Percentiles rank a stretch among this genome's conserved stretches.
Evolutionary conservation across 371 early-diverging fungal species (phyloP).

Genomic region (Mucor velutinosus): DNA sequence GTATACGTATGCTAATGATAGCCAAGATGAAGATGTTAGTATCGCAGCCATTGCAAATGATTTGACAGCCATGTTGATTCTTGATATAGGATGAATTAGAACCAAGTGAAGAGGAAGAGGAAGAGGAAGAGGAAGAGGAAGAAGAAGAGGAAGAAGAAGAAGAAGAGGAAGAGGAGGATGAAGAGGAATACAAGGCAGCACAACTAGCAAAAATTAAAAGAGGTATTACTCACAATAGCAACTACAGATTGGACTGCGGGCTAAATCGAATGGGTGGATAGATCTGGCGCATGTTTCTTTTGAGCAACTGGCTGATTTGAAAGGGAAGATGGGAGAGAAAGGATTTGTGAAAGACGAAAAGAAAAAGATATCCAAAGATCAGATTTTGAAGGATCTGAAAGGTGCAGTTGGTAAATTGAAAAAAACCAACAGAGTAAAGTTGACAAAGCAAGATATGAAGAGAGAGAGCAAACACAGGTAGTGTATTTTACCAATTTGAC

Average conservation of each 20-base stretch:
- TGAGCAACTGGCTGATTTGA: constrained; percentile 75
- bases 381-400: constrained; percentile 42
- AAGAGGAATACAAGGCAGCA: constrained; percentile 19
- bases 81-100: constrained; percentile 16
- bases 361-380: constrained; percentile 30
- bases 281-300: constrained; percentile 83
- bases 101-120: constrained; percentile 11
- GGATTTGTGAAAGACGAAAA: constrained; percentile 20
- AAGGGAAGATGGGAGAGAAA: constrained; percentile 59
- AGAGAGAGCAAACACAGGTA: constrained; percentile 53
- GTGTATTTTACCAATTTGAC: background rate
- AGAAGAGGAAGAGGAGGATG: constrained; percentile 31
- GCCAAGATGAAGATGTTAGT: constrained; percentile 17
- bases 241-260: background rate
- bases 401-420: constrained; percentile 38
- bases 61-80: background rate
- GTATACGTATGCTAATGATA: constrained; percentile 10
- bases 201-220: constrained; percentile 43
- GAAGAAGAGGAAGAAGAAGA: constrained; percentile 16
- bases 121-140: background rate
- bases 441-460: constrained; percentile 51
- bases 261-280: constrained; percentile 1
- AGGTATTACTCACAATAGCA: constrained; percentile 24
- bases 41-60: background rate
- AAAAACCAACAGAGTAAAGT: constrained; percentile 39